A percentile compares a stretch with the other conserved stretches of the same genome.
Evolutionary conservation across 176 grass and related monocot species (phyloP).

Genomic region (Juncus effusus): DNA sequence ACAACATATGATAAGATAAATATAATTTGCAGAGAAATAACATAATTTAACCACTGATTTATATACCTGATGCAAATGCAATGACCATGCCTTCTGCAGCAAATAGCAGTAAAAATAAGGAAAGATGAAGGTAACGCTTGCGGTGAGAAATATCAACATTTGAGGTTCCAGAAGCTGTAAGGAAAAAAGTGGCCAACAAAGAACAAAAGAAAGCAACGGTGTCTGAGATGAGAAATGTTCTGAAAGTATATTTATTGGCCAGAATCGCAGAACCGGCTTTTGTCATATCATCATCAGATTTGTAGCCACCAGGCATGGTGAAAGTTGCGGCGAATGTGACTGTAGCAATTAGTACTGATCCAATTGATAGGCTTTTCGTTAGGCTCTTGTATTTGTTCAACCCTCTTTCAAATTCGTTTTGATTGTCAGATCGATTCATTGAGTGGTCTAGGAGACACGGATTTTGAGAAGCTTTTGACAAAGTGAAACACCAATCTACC

Average conservation of each 20-base stretch:
- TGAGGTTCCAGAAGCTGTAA: too few species aligned
- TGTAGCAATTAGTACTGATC: slow-evolving; percentile 32
- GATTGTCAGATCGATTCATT: neutral
- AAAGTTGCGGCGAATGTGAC: slow-evolving; percentile 25
- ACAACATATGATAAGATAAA: too few species aligned
- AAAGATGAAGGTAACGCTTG: too few species aligned
- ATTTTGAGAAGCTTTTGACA: neutral
- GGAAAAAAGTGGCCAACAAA: slow-evolving; percentile 4
- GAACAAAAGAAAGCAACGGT: slow-evolving; percentile 9
- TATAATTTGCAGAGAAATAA: too few species aligned
- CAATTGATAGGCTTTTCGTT: slow-evolving; percentile 1
- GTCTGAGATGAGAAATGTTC: slow-evolving; percentile 26
- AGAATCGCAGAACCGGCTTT: slow-evolving; percentile 17
- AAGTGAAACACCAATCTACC: neutral
- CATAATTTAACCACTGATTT: too few species aligned
- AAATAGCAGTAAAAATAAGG: too few species aligned
- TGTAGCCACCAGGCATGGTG: slow-evolving; percentile 26
- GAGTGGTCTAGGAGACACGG: slow-evolving; percentile 2
- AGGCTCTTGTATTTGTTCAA: neutral
- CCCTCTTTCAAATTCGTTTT: slow-evolving; percentile 1
- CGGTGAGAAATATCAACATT: too few species aligned
- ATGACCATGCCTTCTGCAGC: too few species aligned
- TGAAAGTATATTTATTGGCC: slow-evolving; percentile 15
- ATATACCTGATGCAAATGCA: too few species aligned
- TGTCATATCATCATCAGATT: neutral